These are phyloP conservation scores for Solanum virginianum DNA, from an alignment of 257 asterid species.

Conservation along the genomic window DNA sequence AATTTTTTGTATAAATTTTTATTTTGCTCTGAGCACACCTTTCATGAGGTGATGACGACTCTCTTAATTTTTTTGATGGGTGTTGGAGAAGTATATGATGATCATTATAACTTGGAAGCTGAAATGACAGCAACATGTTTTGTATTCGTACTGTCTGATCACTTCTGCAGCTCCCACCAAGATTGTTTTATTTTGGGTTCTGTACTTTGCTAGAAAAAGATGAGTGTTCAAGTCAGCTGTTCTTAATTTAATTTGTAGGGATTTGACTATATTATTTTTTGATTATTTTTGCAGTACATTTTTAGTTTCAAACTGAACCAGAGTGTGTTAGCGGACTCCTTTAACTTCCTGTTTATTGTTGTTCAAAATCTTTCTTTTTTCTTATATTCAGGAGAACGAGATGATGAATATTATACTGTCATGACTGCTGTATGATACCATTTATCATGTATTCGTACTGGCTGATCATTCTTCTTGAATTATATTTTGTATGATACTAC, in stretches of 20 bases:
- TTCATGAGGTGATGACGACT: not conserved
- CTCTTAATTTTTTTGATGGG: not conserved
- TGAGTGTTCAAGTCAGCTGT: not conserved
- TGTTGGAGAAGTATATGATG: conserved; percentile 16
- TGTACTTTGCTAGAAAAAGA: not conserved
- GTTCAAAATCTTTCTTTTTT: not conserved
- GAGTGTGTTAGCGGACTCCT: not conserved
- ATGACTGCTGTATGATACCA: conserved; percentile 12
- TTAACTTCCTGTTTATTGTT: not conserved
- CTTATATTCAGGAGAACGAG: not conserved
- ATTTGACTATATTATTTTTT: not conserved
- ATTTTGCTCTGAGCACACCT: not conserved
- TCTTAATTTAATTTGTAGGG: not conserved
- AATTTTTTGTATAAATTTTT: not conserved
- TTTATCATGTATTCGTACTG: conserved; percentile 5
- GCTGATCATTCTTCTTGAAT: not conserved
- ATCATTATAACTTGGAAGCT: not conserved
- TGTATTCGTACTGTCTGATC: conserved; percentile 3
- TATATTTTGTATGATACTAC: not conserved
- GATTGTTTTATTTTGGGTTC: not conserved
- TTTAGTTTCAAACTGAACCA: not conserved
- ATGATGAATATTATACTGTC: not conserved
- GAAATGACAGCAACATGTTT: not conserved
- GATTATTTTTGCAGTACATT: not conserved
- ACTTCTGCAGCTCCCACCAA: not conserved